phyloP scores from a whole-genome alignment of 139 green algal genomes.

The Coelastrella sp. region DNA sequence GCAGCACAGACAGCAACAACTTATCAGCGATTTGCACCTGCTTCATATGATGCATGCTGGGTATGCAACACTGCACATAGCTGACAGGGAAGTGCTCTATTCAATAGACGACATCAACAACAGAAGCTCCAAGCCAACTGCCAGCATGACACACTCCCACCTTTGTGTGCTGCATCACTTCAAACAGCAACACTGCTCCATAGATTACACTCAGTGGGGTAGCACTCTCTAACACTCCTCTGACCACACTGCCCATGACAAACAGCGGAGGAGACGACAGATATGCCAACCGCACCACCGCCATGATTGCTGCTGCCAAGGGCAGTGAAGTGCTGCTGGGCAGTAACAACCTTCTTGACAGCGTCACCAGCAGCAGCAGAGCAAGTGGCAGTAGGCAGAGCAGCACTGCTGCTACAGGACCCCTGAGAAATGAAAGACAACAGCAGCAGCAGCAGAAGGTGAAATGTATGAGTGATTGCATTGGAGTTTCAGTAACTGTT shows the following conservation, averaged over 20 bases:
- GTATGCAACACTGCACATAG: too few relatives aligned
- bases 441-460: neutral
- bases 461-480: too few relatives aligned
- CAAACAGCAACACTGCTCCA: constrained; percentile 24
- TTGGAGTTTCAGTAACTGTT: too few relatives aligned
- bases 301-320: constrained; percentile 8
- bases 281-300: neutral
- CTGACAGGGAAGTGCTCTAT: too few relatives aligned
- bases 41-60: too few relatives aligned
- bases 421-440: constrained; percentile 9
- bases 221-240: neutral
- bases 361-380: neutral
- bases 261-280: neutral
- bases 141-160: neutral
- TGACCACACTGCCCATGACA: neutral
- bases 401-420: constrained; percentile 5
- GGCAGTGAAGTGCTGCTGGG: constrained; percentile 13
- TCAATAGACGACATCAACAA: too few relatives aligned
- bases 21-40: too few relatives aligned
- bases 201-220: constrained; percentile 29
- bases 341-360: neutral
- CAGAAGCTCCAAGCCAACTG: too few relatives aligned
- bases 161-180: constrained; percentile 21
- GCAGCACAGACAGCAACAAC: too few relatives aligned
- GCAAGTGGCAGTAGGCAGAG: constrained; percentile 1